These are phyloP conservation scores for Vigna hirtella DNA, from an alignment of 306 rosid genomes.

Conservation along the genomic window DNA sequence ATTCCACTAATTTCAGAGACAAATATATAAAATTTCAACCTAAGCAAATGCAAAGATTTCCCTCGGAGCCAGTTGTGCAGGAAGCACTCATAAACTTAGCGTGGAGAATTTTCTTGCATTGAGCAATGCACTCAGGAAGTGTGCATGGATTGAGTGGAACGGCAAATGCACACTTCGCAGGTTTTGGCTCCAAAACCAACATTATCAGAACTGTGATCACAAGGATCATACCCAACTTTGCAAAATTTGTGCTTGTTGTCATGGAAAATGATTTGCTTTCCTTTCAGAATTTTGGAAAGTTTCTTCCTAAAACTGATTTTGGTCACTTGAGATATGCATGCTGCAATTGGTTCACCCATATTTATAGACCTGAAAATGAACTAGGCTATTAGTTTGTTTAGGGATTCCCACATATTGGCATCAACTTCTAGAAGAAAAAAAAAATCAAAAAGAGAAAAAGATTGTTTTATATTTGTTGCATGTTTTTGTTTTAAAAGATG, in stretches of 20 bases:
- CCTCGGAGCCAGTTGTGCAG: slow-evolving; percentile 22
- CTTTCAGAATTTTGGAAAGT: not conserved
- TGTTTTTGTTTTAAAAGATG: not conserved
- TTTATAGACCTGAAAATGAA: slow-evolving; percentile 8
- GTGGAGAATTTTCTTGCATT: slow-evolving; percentile 32
- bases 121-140: slow-evolving; percentile 42
- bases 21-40: slow-evolving; percentile 24
- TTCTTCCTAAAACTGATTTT: not conserved
- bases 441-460: not conserved
- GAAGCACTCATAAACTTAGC: slow-evolving; percentile 42
- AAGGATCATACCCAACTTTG: slow-evolving; percentile 12
- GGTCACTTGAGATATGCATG: slow-evolving; percentile 3
- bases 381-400: not conserved
- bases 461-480: too few species aligned
- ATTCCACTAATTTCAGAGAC: not conserved
- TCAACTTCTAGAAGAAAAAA: not conserved
- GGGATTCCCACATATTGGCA: not conserved
- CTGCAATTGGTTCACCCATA: not conserved
- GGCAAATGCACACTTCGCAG: slow-evolving; percentile 45
- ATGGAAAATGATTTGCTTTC: not conserved
- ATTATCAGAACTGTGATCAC: not conserved
- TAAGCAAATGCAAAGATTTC: slow-evolving; percentile 49
- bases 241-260: not conserved
- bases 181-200: slow-evolving; percentile 27
- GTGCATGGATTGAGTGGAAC: slow-evolving; percentile 51